Percentiles rank a stretch among this genome's conserved stretches.
Conservation (phyloP, 2,329 filamentous ascomycete genomes). For the Hymenoscyphus salicellus region DNA sequence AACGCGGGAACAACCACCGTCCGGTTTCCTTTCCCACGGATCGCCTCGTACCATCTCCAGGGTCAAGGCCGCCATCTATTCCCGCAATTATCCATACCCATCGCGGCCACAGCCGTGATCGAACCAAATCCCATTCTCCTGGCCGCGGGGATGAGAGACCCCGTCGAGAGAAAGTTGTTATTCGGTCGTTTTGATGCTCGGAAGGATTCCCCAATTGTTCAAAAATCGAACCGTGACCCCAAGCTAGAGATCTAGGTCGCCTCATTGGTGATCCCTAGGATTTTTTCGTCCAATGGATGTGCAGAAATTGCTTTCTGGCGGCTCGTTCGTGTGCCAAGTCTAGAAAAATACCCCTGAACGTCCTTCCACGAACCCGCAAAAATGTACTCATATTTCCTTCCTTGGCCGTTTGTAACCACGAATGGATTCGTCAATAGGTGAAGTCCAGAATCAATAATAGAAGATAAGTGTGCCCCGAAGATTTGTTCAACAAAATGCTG, state of each 20-base stretch:
- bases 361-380: constrained; percentile 7
- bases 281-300: constrained; percentile 28
- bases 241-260: constrained; percentile 11
- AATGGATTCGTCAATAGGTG: not conserved
- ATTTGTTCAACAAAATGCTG: not conserved
- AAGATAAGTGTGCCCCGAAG: not conserved
- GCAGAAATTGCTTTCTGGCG: constrained; percentile 19
- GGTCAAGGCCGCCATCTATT: constrained; percentile 8
- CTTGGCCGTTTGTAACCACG: constrained; percentile 13
- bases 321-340: constrained; percentile 16
- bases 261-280: constrained; percentile 23
- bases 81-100: constrained; percentile 5
- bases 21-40: constrained; percentile 17
- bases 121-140: constrained; percentile 6
- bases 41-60: constrained; percentile 21
- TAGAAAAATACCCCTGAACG: constrained; percentile 16
- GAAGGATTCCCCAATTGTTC: not conserved
- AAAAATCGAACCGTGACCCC: constrained; percentile 10
- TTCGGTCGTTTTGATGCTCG: not conserved
- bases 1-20: not conserved
- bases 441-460: not conserved
- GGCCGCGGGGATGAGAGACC: not conserved
- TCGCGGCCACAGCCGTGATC: constrained; percentile 11
- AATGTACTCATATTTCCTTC: constrained; percentile 18
- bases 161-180: not conserved